Evolutionary conservation across 1,284 basidiomycete genomes (phyloP).

Genomic region (Ganoderma leucocontextum): DNA sequence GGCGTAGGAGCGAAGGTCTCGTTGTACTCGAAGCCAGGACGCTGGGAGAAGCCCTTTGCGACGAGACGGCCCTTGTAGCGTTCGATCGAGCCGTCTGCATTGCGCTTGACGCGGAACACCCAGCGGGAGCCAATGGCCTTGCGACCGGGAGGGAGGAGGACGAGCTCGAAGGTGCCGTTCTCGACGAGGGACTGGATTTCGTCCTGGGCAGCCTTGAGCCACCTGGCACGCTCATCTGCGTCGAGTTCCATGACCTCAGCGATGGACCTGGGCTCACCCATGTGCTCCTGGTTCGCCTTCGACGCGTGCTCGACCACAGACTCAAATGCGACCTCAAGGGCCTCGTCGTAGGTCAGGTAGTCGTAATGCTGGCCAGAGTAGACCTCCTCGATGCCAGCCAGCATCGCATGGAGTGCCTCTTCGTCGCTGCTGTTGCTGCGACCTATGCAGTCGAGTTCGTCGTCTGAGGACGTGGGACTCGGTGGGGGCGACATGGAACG

Average conservation of each 20-base stretch:
- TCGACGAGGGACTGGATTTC: slow-evolving; percentile 20
- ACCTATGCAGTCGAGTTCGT: not conserved
- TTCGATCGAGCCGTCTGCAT: slow-evolving; percentile 40
- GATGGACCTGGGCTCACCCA: slow-evolving; percentile 2
- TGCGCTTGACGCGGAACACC: slow-evolving; percentile 51
- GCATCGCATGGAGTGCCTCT: not conserved
- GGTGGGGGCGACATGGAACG: too few relatives aligned
- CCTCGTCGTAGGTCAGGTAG: not conserved
- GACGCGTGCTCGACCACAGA: slow-evolving; percentile 4
- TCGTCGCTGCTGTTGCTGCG: not conserved
- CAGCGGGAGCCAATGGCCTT: slow-evolving; percentile 34
- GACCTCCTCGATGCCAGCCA: slow-evolving; percentile 22
- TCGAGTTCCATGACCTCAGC: slow-evolving; percentile 32
- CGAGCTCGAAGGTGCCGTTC: slow-evolving; percentile 38
- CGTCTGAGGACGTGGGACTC: not conserved
- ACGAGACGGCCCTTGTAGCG: slow-evolving; percentile 49
- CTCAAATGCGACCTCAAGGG: slow-evolving; percentile 15
- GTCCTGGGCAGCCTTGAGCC: slow-evolving; percentile 20
- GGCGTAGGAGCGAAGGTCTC: slow-evolving; percentile 50
- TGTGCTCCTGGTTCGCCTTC: slow-evolving; percentile 18
- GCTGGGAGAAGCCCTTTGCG: slow-evolving; percentile 43
- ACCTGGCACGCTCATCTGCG: slow-evolving; percentile 12
- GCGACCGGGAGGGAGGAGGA: slow-evolving; percentile 35
- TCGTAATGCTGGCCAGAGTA: slow-evolving; percentile 11
- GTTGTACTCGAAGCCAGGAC: slow-evolving; percentile 44